Evolutionary conservation across 2,329 filamentous ascomycete genomes (phyloP).

Genomic region (Hypoxylon sp.): DNA sequence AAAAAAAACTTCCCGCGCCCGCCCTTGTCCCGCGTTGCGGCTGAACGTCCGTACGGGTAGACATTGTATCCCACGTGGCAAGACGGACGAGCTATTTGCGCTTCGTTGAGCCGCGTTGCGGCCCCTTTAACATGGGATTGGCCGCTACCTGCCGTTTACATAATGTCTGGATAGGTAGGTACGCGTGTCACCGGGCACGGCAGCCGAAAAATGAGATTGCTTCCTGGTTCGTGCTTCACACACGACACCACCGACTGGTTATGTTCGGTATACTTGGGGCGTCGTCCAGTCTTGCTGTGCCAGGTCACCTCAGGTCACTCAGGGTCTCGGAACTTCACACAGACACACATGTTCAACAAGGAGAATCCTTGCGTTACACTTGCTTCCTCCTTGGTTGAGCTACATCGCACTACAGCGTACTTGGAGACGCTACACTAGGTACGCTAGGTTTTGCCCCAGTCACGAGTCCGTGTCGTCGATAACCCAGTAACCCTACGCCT

Average conservation of each 20-base stretch:
- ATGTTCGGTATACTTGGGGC: no score
- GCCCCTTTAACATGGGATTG: conserved; percentile 3
- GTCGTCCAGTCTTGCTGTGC: no score
- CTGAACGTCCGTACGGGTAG: conserved; percentile 21
- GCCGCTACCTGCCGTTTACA: no score
- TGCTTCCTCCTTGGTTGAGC: no score
- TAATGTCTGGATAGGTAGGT: no score
- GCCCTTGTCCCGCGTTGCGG: conserved; percentile 17
- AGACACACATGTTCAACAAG: conserved; percentile 14
- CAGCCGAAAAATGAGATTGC: conserved; percentile 8
- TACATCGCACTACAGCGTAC: no score
- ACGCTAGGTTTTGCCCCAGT: no score
- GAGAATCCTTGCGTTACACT: conserved; percentile 23
- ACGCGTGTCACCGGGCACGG: conserved; percentile 1
- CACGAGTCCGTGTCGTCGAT: conserved; percentile 12
- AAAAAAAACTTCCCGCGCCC: conserved; percentile 17
- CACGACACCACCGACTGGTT: no score
- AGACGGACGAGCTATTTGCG: conserved; percentile 1
- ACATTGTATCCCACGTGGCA: conserved; percentile 28
- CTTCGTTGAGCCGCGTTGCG: conserved; percentile 7
- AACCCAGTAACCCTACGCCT: not conserved
- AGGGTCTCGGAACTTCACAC: conserved; percentile 20
- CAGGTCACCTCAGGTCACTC: conserved; percentile 2
- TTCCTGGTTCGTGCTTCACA: not conserved
- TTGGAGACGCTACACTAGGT: no score